Evolutionary conservation across 352 stramenopile species (phyloP), one percentile per base, ranked within the genome.

Genomic region (Phytophthora tentaculata): DNA sequence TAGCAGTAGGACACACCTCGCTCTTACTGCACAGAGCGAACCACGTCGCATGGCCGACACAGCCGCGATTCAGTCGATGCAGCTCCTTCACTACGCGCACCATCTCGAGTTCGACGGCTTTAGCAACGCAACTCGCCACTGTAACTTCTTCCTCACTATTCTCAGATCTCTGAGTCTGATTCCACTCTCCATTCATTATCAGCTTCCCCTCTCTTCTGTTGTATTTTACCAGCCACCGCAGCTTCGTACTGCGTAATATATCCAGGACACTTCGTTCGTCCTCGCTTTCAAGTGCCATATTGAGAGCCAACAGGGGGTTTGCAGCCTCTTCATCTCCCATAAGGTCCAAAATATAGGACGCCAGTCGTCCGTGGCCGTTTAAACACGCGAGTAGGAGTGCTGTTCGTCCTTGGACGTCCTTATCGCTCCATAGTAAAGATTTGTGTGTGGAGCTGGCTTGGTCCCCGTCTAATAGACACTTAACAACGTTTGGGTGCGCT

Each of bases 41-140:
- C 65, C 65, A 73, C 52, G 65, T 73, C 5, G 65, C 65, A 55
- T 73, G 58, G 9, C 65, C 65, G 52, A 73, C 65, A 60, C 26
- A 48, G 2, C 51, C 19, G 41, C 65, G 52, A 55, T 73, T 73
- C 14, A 69, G 13, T n/a, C 59, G 52, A 37, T 73, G 65, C 65
- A 69, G 47, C 13, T 52, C 39, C 28, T 28, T 43, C 35, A 73
- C 65, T 5, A 43, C 59, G 8, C 35, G 26, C 32, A 69, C 52
- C 65, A 73, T 64, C 5, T 57, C 47, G 22, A 17, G 24, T 20
- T 67, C 22, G 14, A 73, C 59, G 16, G 59, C 65, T 4, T 28
- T 26, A 24, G 52, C 35, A 16, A 64, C 59, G 23, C 65, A 73
- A 48, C 44, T 64, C 0, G 53, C 41, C 7, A 73, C 59, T 14